Evolutionary conservation across 1,284 basidiomycete genomes (phyloP), one percentile per base, ranked within the genome.

Genomic region (Takashimella koratensis): DNA sequence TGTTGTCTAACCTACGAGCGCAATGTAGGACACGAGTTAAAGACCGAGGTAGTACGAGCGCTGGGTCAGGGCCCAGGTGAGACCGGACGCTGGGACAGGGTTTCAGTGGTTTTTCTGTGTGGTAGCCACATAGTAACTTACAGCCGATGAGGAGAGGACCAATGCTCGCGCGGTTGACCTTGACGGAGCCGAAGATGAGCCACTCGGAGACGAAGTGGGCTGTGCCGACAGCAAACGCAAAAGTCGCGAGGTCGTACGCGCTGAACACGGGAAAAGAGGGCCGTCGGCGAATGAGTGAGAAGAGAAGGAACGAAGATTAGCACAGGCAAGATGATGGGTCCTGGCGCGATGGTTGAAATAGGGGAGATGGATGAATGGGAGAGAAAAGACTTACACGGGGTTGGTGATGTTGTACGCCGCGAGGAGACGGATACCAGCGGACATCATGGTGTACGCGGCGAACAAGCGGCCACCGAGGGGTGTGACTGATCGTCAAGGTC

Each of bases 181-280:
- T 86, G 49, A 88, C 84, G 3, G 90, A 87, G 55, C 85, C 83
- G 77, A 86, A 98, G 60, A 95, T 82, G 66, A 93, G 75, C 52
- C 90, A 74, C 76, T 98, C 95, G 23, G 88, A 86, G 27, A 81
- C 80, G 71, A 96, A 97, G 78, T 98, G 95, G 11, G 80, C 83
- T 60, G 94, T 87, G 0, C 92, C 94, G 64, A 97, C 84, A 57
- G 90, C 82, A 76, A 94, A 98, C 30, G 89, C 87, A 70, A 87
- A 81, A 58, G 95, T 77, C 16, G 90, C 83, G 74, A 98, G 85
- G 72, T 95, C 86, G 77, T 97, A 98, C 22, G 91, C 76, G n/a
- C 92, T 95, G 63, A n/a, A n/a, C n/a, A 6, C 40, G 6, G 36
- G n/a, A n/a, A n/a, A n/a, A n/a, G n/a, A n/a, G n/a, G n/a, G n/a